These are phyloP conservation scores for Pyracantha coccinea DNA, from an alignment of 331 rosid species.

Conservation along the genomic window DNA sequence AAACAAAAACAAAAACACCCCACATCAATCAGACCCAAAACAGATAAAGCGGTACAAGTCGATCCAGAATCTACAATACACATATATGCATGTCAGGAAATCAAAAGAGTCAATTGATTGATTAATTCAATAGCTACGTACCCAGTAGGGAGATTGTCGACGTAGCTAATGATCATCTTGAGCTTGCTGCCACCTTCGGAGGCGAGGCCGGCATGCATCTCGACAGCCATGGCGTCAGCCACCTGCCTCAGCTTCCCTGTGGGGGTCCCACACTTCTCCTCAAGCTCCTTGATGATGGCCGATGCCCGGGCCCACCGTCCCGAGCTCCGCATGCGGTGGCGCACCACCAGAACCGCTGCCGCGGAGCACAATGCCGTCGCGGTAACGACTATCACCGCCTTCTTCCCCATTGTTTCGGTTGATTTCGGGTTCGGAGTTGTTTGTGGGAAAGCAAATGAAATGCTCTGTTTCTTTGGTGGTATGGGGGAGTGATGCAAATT, in stretches of 20 bases:
- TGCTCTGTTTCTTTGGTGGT: neutral
- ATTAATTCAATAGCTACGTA: neutral
- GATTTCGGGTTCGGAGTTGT: neutral
- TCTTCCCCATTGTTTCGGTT: constrained; percentile 26
- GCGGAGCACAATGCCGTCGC: constrained; percentile 34
- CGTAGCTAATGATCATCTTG: constrained; percentile 48
- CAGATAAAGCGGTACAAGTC: neutral
- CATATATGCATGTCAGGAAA: neutral
- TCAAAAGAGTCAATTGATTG: neutral
- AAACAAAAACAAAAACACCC: neutral
- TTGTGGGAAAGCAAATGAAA: neutral
- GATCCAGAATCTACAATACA: neutral
- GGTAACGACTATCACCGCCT: constrained; percentile 27
- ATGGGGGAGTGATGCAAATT: neutral
- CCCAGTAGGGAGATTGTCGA: constrained; percentile 52
- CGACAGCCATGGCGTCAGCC: constrained; percentile 42
- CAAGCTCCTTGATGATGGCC: constrained; percentile 31
- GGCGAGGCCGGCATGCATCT: constrained; percentile 54
- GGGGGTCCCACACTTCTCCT: constrained; percentile 37
- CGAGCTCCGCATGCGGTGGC: constrained; percentile 27
- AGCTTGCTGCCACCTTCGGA: constrained; percentile 52
- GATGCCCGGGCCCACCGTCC: constrained; percentile 31
- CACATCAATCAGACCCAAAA: neutral
- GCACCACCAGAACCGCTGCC: constrained; percentile 30
- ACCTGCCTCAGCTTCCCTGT: constrained; percentile 27